Evolutionary conservation across 106 monocot genomes (phyloP).

Genomic region (Dendrobium nobile): DNA sequence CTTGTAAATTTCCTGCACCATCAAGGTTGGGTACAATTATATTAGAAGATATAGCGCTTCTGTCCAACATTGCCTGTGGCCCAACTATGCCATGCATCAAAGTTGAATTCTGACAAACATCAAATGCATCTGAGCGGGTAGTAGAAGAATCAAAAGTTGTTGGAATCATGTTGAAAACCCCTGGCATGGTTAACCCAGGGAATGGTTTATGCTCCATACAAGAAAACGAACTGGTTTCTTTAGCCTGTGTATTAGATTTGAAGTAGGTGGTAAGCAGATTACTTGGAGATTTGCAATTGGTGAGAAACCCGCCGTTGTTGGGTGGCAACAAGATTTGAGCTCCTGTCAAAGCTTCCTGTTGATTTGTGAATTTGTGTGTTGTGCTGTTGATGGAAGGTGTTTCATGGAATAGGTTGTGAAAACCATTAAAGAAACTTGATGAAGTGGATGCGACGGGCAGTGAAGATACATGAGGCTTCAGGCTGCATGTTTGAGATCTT

Average conservation of each 20-base stretch:
- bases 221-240: background rate
- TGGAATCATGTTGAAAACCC: background rate
- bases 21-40: background rate
- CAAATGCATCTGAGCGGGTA: background rate
- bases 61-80: background rate
- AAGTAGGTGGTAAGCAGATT: background rate
- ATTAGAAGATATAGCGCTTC: background rate
- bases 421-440: constrained; percentile 3
- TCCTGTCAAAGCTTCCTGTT: background rate
- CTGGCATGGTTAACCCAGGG: background rate
- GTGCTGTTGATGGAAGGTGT: background rate
- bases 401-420: background rate
- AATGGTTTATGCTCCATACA: constrained; percentile 16
- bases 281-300: constrained; percentile 1
- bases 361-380: constrained; percentile 4
- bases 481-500: background rate
- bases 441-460: constrained; percentile 1
- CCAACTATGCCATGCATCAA: constrained; percentile 6
- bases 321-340: constrained; percentile 5
- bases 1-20: constrained; percentile 8
- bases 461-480: background rate
- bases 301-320: background rate
- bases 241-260: background rate
- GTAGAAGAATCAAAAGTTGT: constrained; percentile 4
- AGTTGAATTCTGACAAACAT: background rate